A percentile compares a stretch with the other conserved stretches of the same genome.
Conservation (phyloP, 176 grass and related monocot genomes). For the Cymbopogon citratus region DNA sequence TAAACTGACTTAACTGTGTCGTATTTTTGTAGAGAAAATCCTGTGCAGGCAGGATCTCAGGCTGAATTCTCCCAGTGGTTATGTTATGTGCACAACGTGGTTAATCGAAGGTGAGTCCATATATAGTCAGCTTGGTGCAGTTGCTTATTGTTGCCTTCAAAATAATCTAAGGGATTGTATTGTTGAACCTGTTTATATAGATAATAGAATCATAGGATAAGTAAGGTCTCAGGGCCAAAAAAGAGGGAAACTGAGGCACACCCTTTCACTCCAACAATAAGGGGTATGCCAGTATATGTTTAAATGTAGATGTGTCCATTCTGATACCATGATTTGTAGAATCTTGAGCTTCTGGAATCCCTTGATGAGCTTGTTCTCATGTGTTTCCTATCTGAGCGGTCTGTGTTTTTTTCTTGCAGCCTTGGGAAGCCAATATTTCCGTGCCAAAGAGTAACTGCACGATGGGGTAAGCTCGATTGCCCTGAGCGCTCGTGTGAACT, state of each 20-base stretch:
- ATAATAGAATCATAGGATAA: slow-evolving; percentile 15
- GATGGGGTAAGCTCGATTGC: slow-evolving; percentile 95
- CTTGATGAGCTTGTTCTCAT: neutral
- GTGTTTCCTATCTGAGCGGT: slow-evolving; percentile 2
- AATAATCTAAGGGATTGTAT: slow-evolving; percentile 2
- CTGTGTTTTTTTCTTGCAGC: slow-evolving; percentile 45
- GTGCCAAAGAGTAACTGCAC: slow-evolving; percentile 84
- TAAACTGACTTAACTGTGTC: slow-evolving; percentile 7
- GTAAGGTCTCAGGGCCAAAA: slow-evolving; percentile 21
- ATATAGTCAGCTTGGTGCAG: neutral
- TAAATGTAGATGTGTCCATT: slow-evolving; percentile 16
- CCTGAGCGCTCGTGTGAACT: slow-evolving; percentile 74
- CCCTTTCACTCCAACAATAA: neutral
- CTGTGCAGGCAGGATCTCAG: slow-evolving; percentile 86
- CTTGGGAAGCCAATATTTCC: slow-evolving; percentile 86
- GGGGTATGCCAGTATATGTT: neutral
- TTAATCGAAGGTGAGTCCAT: slow-evolving; percentile 83
- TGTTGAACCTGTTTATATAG: slow-evolving; percentile 5
- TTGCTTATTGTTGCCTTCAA: neutral
- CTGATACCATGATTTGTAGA: neutral
- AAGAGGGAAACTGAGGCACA: neutral
- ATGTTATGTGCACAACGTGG: slow-evolving; percentile 88
- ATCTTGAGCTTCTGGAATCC: neutral
- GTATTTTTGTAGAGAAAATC: slow-evolving; percentile 58
- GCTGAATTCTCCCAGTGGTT: slow-evolving; percentile 87